phyloP scores from a whole-genome alignment of 331 rosid genomes.

The Quercus tomentella region DNA sequence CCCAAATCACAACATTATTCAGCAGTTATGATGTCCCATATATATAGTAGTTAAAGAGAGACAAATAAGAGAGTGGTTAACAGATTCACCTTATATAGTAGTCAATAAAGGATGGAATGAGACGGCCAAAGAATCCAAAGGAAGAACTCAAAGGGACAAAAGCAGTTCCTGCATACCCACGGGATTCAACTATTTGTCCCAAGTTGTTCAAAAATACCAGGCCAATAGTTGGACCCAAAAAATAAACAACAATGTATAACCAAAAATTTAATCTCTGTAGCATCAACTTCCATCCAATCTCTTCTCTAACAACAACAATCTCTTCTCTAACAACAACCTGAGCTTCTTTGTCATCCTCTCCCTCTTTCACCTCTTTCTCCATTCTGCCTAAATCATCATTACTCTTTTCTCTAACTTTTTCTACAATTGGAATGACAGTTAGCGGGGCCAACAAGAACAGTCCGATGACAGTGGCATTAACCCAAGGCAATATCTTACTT shows the following conservation, averaged over 20 bases:
- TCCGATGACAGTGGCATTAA: constrained; percentile 33
- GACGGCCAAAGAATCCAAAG: constrained; percentile 87
- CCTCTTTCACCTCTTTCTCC: not conserved
- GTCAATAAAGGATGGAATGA: constrained; percentile 66
- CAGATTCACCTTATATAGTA: constrained; percentile 47
- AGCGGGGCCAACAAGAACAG: constrained; percentile 51
- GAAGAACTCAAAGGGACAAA: constrained; percentile 76
- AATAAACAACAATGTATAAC: constrained; percentile 58
- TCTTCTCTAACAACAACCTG: constrained; percentile 42
- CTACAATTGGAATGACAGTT: constrained; percentile 27
- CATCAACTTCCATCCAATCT: constrained; percentile 60
- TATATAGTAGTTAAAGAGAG: too few species aligned
- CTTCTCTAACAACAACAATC: constrained; percentile 46
- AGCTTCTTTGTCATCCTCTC: not conserved
- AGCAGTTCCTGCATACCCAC: constrained; percentile 49
- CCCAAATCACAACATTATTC: too few species aligned
- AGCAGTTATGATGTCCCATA: too few species aligned
- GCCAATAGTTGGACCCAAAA: constrained; percentile 73
- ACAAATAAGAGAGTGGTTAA: not conserved
- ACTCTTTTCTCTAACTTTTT: constrained; percentile 1
- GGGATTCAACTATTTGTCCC: constrained; percentile 85
- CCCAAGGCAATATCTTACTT: constrained; percentile 23
- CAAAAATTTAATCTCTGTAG: constrained; percentile 66
- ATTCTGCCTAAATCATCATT: not conserved
- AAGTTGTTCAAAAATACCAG: constrained; percentile 17